Evolutionary conservation across 352 stramenopile species (phyloP).

Genomic region (Pythium insidiosum): DNA sequence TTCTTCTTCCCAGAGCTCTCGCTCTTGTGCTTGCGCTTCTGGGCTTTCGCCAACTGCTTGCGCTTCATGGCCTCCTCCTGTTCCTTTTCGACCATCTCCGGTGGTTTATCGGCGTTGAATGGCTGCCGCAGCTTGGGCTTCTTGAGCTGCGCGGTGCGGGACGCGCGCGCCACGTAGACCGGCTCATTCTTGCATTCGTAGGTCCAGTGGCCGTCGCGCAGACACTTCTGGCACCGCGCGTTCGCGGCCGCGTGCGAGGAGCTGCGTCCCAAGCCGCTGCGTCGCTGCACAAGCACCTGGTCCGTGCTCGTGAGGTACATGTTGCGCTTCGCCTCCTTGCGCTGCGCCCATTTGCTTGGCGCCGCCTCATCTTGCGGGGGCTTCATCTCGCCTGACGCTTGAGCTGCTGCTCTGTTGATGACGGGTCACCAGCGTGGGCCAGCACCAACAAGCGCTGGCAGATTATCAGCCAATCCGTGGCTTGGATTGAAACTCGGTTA

Average conservation of each 20-base stretch:
- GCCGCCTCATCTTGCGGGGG: constrained; percentile 22
- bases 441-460: too few species aligned
- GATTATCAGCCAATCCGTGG: too few species aligned
- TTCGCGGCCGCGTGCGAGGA: constrained; percentile 9
- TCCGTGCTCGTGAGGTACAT: constrained; percentile 84
- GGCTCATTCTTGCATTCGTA: constrained; percentile 86
- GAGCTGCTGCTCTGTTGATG: too few species aligned
- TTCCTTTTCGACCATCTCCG: constrained; percentile 32
- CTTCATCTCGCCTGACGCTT: neutral
- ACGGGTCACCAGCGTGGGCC: too few species aligned
- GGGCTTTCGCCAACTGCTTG: constrained; percentile 3
- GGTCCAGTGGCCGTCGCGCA: constrained; percentile 71
- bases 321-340: constrained; percentile 69
- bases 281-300: constrained; percentile 48
- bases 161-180: constrained; percentile 71
- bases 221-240: constrained; percentile 81
- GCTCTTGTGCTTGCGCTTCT: constrained; percentile 13
- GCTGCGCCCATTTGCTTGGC: constrained; percentile 52
- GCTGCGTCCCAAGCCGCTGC: constrained; percentile 8
- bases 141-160: constrained; percentile 68
- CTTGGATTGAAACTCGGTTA: too few species aligned
- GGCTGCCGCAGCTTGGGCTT: constrained; percentile 75
- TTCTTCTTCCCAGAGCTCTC: constrained; percentile 7
- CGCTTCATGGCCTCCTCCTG: constrained; percentile 6
- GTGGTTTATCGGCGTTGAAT: constrained; percentile 74